phyloP scores from a whole-genome alignment of 768 basidiomycete genomes.

The Austroboletus festivus region DNA sequence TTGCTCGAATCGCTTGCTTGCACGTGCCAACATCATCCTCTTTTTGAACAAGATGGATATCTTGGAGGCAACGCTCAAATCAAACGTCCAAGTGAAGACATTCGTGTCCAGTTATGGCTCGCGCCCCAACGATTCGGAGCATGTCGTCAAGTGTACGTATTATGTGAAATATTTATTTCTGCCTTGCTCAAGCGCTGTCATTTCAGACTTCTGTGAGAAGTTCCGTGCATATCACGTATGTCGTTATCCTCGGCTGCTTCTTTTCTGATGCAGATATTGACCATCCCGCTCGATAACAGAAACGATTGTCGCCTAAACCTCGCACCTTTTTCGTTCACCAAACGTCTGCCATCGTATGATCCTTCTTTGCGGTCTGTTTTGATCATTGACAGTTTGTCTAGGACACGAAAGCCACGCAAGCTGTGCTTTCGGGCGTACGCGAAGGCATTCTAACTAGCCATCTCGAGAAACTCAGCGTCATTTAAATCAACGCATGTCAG shows the following conservation, averaged over 20 bases:
- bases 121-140: conserved; percentile 51
- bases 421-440: conserved; percentile 39
- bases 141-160: conserved; percentile 61
- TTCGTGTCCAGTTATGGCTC: conserved; percentile 64
- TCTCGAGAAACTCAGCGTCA: conserved; percentile 31
- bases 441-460: conserved; percentile 38
- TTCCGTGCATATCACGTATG: conserved; percentile 61
- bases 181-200: neutral
- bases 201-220: conserved; percentile 65
- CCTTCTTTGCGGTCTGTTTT: neutral
- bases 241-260: conserved; percentile 3
- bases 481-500: too few relatives aligned
- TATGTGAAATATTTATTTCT: neutral
- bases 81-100: conserved; percentile 53
- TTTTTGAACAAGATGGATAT: conserved; percentile 81
- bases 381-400: conserved; percentile 6
- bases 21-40: conserved; percentile 61
- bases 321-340: conserved; percentile 67
- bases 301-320: conserved; percentile 51
- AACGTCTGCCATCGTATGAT: conserved; percentile 66
- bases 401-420: conserved; percentile 39
- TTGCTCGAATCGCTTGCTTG: conserved; percentile 60
- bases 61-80: conserved; percentile 48
- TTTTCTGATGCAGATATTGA: neutral
- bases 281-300: conserved; percentile 33